These are phyloP conservation scores for Trametes polyzona DNA, from an alignment of 1,284 basidiomycete species.

Conservation along the genomic window DNA sequence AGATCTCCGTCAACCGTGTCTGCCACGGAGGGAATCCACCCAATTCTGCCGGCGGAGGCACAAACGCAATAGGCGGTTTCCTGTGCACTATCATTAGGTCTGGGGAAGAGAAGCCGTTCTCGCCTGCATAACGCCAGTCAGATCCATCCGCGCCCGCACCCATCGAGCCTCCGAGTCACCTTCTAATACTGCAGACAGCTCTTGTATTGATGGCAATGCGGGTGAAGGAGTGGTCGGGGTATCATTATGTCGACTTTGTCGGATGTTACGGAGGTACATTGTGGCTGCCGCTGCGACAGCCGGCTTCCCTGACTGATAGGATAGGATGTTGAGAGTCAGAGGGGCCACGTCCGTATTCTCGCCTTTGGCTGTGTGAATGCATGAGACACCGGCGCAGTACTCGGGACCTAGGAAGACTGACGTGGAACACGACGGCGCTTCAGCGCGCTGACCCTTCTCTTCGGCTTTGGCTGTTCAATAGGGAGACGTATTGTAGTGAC, in stretches of 20 bases:
- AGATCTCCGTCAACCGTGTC: conserved; percentile 72
- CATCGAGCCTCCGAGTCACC: conserved; percentile 42
- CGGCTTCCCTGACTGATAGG: conserved; percentile 42
- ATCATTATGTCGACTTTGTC: conserved; percentile 2
- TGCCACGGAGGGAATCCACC: conserved; percentile 83
- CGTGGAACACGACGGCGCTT: conserved; percentile 29
- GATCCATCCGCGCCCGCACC: neutral
- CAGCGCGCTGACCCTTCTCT: conserved; percentile 24
- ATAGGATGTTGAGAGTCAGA: conserved; percentile 40
- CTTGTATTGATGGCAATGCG: conserved; percentile 39
- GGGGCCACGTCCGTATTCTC: conserved; percentile 12
- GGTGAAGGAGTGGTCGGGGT: neutral
- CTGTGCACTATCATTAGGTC: conserved; percentile 77
- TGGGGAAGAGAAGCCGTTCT: conserved; percentile 59
- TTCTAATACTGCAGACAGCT: conserved; percentile 58
- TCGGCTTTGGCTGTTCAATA: conserved; percentile 19
- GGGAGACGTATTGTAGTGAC: conserved; percentile 43
- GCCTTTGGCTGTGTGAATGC: neutral
- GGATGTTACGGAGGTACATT: conserved; percentile 18
- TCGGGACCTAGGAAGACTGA: neutral
- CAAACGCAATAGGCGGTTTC: conserved; percentile 42
- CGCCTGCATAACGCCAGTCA: conserved; percentile 31
- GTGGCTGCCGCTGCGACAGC: conserved; percentile 40
- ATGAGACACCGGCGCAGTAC: neutral
- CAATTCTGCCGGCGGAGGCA: conserved; percentile 58